Base-by-base conservation (phyloP, 495 filamentous ascomycete genomes). In the Astrocystis sublimbata region DNA sequence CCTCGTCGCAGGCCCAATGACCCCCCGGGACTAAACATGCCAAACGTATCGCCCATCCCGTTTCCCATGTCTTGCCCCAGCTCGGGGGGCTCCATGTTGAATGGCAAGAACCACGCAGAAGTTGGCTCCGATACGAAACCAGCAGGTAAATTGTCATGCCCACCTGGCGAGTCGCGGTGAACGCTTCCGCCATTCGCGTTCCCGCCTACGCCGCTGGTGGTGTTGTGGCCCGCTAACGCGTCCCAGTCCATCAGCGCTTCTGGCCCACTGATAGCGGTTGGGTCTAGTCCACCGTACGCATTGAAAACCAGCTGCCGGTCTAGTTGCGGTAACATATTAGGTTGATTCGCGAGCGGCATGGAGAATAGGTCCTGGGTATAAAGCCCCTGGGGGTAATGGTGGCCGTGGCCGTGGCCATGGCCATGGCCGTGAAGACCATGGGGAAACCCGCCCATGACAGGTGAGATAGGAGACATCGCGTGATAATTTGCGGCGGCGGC, bases 41-140 rank as follows among this genome's bases (percentile, higher is more conserved):
- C 68, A 38, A 80, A 79, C 8, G 65, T 72, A 50, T 78, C 75
- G 15, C 68, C 75, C 36, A 73, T 71, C 12, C 74, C 70, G 7
- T 68, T 65, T 6, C 73, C 78, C 24, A 78, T 56, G 13, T 86
- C 85, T 33, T 81, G 78, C 13, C 80, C 82, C 23, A 86, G 71
- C 54, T 85, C 82, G 23, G 85, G 85, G 53, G 90, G 91, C 63
- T 92, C 89, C 76, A 93, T 85, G 68, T 97, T 97, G 77, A 96
- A 97, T 2, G 93, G 93, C 78, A 96, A 86, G 74, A 96, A 96
- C 93, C 93, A 97, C 23, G 92, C 92, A 43, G 81, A 84, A 56
- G 87, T 92, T 1, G 88, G 75, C 63, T 83, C 81, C 13, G 71
- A 60, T 8, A 69, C 61, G 45, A 73, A 77, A 19, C 70, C 70